Percentiles rank a stretch among this genome's conserved stretches.
These are phyloP conservation scores for Backusella sp. DNA, from an alignment of 192 early-diverging fungal genomes.

Conservation along the genomic window DNA sequence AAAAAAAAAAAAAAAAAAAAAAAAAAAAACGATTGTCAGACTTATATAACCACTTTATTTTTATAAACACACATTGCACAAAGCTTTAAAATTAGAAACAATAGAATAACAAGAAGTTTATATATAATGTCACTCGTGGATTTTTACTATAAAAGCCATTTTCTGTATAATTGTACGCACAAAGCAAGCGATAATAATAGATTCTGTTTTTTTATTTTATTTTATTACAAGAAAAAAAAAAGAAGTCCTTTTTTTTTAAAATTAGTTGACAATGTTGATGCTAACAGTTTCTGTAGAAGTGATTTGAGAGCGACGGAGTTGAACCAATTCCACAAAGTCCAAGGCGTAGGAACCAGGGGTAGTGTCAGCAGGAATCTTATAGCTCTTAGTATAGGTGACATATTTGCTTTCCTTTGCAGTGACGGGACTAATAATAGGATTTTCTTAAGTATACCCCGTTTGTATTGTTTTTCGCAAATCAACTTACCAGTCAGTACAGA, in stretches of 20 bases:
- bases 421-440: constrained; percentile 15
- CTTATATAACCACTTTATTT: too few relatives aligned
- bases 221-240: not conserved
- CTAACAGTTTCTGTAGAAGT: constrained; percentile 30
- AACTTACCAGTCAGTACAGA: constrained; percentile 18
- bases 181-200: not conserved
- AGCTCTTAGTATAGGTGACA: constrained; percentile 24
- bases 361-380: constrained; percentile 20
- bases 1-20: too few relatives aligned
- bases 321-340: constrained; percentile 23
- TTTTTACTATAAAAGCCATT: not conserved
- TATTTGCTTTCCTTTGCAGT: constrained; percentile 22
- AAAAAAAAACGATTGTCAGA: too few relatives aligned
- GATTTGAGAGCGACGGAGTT: constrained; percentile 17
- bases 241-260: too few relatives aligned
- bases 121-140: not conserved
- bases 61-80: not conserved
- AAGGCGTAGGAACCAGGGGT: constrained; percentile 34
- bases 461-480: not conserved
- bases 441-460: too few relatives aligned
- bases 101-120: not conserved
- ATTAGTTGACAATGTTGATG: constrained; percentile 24
- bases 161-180: not conserved
- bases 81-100: not conserved
- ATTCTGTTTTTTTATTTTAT: not conserved